Base-by-base conservation (phyloP, 2,329 filamentous ascomycete genomes). In the Monosporascus sp. region DNA sequence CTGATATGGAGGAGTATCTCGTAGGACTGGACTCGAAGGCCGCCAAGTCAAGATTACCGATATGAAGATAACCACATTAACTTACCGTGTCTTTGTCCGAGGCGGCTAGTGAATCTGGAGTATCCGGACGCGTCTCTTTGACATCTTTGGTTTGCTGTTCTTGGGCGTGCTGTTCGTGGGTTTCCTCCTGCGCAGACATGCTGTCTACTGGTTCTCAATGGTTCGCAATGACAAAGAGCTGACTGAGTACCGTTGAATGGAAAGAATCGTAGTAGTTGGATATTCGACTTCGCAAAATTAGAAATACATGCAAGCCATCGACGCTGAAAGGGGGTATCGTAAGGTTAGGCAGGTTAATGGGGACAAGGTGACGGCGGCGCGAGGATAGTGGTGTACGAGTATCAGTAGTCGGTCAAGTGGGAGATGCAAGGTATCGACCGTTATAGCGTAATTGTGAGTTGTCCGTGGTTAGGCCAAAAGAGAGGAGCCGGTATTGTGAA, bases 1-100 rank as follows among this genome's bases (percentile, higher is more conserved):
- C 11, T 35, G 31, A 35, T 35, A 35, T 35, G 27, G 5, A 14
- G 31, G 9, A 14, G 31, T 14, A 25, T 47, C 54, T 64, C 45
- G 52, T 65, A 14, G 58, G 48, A 45, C 48, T 22, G 43, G 38
- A 35, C 31, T 9, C 31, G 31, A 11, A 14, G 31, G 31, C 31
- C 31, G 31, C 31, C 31, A 35, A 35, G 31, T 14, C 31, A 35
- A 35, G 46, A 54, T 6, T 36, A 49, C 50, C 48, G 44, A 53
- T 50, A 53, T 55, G 54, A 53, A 54, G 15, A 54, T 39, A 50
- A 38, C 9, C 7, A 15, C 5, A 7, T 53, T 25, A 51, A 64
- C 70, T 55, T 71, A 74, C 72, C 57, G 65, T 70, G 58, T 73
- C 70, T 63, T 67, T 71, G 58, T 73, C 72, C 49, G 70, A 73